These are phyloP conservation scores for Epichloe coenophiala DNA, from an alignment of 2,329 filamentous ascomycete species.

Conservation along the genomic window DNA sequence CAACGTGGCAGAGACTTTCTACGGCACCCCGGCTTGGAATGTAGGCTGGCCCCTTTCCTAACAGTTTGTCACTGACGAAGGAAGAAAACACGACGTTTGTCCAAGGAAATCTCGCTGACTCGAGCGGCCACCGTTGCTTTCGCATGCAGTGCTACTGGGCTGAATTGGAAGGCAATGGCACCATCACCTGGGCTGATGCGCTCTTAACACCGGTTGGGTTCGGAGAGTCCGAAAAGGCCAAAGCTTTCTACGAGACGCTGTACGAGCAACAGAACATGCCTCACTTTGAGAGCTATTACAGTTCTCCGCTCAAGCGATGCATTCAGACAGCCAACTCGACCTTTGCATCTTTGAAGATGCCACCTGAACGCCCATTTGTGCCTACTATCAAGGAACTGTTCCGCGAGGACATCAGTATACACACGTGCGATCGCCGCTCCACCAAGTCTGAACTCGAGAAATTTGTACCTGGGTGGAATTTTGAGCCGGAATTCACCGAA, in stretches of 20 bases:
- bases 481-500: constrained; percentile 51
- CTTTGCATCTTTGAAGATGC: constrained; percentile 40
- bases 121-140: not conserved
- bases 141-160: constrained; percentile 47
- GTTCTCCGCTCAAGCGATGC: constrained; percentile 49
- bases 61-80: not conserved
- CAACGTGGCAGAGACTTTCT: constrained; percentile 49
- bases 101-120: not conserved
- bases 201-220: constrained; percentile 44
- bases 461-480: constrained; percentile 37
- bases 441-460: constrained; percentile 37
- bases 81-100: not conserved
- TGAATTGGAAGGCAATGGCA: constrained; percentile 48
- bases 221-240: constrained; percentile 42
- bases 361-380: constrained; percentile 34
- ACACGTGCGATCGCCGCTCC: constrained; percentile 53
- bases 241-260: constrained; percentile 43
- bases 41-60: constrained; percentile 23
- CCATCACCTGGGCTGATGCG: constrained; percentile 49
- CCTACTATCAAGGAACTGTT: constrained; percentile 52
- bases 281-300: constrained; percentile 50
- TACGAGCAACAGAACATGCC: constrained; percentile 41
- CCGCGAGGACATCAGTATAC: constrained; percentile 52
- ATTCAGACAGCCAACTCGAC: constrained; percentile 49
- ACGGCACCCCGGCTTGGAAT: constrained; percentile 56